Evolutionary conservation across 2,329 filamentous ascomycete species (phyloP), one percentile per base, ranked within the genome.

Genomic region (Epichloe sylvatica): DNA sequence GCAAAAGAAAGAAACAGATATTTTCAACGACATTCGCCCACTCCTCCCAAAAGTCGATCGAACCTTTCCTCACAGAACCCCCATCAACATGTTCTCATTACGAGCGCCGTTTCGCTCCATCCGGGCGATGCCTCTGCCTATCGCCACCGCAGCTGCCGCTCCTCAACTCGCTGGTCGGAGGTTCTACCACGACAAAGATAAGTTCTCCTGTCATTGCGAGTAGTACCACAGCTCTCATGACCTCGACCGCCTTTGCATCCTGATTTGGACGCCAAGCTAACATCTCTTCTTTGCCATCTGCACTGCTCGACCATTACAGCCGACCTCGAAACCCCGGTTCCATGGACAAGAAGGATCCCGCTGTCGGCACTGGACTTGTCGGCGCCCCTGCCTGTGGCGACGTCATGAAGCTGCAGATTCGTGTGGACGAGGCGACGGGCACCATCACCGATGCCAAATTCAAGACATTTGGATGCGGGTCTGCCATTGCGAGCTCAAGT

Each of bases 381-480:
- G 87, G 87, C 58, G 87, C 87, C 13, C 88, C 87, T 42, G 87
- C 87, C 42, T 94, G 87, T 64, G 87, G 87, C 67, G 88, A 94
- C 67, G 87, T 94, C 55, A 94, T 94, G 84, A 92, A 92, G 73
- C 58, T 67, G 6, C 64, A 70, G 63, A 94, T 92, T 69, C 83
- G 87, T 52, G 90, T 96, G 60, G 89, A 96, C 70, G 86, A 86
- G 56, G 76, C 84, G 59, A 87, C 81, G 61, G 86, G 92, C 67
- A 91, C 82, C 59, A 96, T 96, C 65, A 83, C 82, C 60, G 91
- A 96, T 60, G 90, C 94, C 65, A 92, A 94, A 71, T 96, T 96
- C 80, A 96, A 96, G 81, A 96, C 90, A 0, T 96, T 96, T 64
- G 90, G 90, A 47, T 96, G 90, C 66, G 90, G 90, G 49, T 89